Conservation (phyloP, 352 stramenopile species). For the Globisporangium sylvaticum region DNA sequence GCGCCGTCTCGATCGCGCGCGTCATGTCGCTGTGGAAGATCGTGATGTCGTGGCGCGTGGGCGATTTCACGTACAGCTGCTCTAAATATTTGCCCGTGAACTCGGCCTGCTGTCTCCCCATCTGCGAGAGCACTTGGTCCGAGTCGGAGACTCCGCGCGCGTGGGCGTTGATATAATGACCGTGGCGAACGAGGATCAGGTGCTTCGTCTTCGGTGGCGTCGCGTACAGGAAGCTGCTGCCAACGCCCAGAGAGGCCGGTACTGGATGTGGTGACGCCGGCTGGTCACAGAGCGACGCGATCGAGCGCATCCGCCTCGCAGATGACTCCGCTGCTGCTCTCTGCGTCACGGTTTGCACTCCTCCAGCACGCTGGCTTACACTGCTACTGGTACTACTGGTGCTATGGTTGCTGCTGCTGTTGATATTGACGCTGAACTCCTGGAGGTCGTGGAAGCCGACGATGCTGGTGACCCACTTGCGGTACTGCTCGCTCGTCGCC, state of each 20-base stretch:
- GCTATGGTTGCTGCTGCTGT: neutral
- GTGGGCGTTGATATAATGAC: constrained; percentile 81
- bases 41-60: constrained; percentile 50
- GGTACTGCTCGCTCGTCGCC: constrained; percentile 23
- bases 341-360: neutral
- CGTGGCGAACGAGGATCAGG: constrained; percentile 73
- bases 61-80: constrained; percentile 44
- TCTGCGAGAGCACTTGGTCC: constrained; percentile 76
- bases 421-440: neutral
- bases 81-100: constrained; percentile 69
- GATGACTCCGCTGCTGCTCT: neutral
- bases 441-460: constrained; percentile 7
- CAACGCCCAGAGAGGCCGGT: neutral
- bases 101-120: constrained; percentile 68
- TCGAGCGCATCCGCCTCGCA: constrained; percentile 7
- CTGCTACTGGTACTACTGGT: constrained; percentile 3
- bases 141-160: constrained; percentile 46
- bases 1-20: constrained; percentile 68
- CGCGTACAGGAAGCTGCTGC: constrained; percentile 47
- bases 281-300: constrained; percentile 11
- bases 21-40: constrained; percentile 77
- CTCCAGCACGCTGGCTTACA: neutral
- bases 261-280: neutral
- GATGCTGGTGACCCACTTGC: constrained; percentile 36
- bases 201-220: constrained; percentile 60